These are phyloP conservation scores for Ceratocystiopsis sp. DNA, from an alignment of 2,329 filamentous ascomycete species.

Conservation along the genomic window DNA sequence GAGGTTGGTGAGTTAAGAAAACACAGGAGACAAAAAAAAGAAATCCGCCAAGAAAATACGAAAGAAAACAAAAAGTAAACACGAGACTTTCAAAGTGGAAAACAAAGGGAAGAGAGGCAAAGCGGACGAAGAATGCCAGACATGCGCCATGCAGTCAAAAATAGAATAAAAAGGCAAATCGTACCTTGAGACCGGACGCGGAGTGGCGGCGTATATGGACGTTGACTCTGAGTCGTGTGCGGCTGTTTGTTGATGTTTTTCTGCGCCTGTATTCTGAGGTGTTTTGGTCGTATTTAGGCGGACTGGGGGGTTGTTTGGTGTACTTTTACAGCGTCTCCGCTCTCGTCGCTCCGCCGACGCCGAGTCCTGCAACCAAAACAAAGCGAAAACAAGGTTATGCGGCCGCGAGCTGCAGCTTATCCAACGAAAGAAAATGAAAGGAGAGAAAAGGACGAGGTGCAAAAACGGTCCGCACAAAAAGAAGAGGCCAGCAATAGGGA, in stretches of 20 bases:
- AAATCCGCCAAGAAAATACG: too few species aligned
- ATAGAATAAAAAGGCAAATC: background rate
- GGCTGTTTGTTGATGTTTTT: background rate
- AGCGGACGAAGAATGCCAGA: background rate
- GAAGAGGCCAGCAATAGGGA: background rate
- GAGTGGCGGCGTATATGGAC: too few species aligned
- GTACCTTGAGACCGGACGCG: too few species aligned
- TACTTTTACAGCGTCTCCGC: slow-evolving; percentile 1
- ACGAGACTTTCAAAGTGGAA: too few species aligned
- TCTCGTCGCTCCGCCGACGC: slow-evolving; percentile 3
- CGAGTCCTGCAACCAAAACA: background rate
- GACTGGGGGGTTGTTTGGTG: background rate
- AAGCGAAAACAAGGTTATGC: background rate
- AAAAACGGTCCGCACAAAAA: background rate
- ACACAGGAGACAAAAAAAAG: too few species aligned
- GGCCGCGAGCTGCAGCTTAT: too few species aligned
- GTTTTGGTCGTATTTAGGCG: slow-evolving; percentile 4
- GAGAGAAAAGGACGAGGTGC: background rate
- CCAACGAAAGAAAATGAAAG: background rate
- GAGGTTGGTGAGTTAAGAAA: too few species aligned
- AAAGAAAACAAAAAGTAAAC: too few species aligned
- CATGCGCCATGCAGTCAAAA: background rate
- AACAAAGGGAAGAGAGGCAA: background rate
- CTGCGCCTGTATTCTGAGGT: background rate
- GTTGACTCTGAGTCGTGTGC: background rate